Conservation (phyloP, 768 basidiomycete species). For the Mycena kentingensis region DNA sequence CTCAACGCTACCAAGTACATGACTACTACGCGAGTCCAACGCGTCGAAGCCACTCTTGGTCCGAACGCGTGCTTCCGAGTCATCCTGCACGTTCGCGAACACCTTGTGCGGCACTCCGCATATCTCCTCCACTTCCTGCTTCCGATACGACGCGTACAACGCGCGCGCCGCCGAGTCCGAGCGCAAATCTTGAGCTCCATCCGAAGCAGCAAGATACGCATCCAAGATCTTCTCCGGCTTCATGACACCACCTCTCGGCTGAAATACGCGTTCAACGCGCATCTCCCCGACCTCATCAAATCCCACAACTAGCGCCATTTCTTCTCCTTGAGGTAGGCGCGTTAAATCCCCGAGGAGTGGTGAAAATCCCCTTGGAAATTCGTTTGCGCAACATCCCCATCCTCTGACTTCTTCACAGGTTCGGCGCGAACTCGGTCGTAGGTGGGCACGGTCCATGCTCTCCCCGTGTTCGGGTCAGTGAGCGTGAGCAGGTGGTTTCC, state of each 20-base stretch:
- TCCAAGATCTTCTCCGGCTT: conserved; percentile 2
- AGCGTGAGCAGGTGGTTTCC: conserved; percentile 27
- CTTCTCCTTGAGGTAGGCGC: conserved; percentile 4
- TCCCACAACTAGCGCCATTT: conserved; percentile 9
- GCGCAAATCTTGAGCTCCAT: neutral
- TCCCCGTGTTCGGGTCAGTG: conserved; percentile 26
- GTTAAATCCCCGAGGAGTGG: conserved; percentile 5
- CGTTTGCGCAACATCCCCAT: too few relatives aligned
- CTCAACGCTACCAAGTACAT: neutral
- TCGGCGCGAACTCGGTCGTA: conserved; percentile 10
- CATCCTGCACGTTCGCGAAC: conserved; percentile 1
- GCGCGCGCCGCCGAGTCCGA: neutral
- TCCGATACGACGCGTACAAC: neutral
- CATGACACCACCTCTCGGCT: conserved; percentile 13
- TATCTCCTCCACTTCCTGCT: neutral
- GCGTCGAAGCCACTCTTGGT: too few relatives aligned
- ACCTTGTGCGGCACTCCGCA: conserved; percentile 6
- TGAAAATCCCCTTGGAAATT: conserved; percentile 6
- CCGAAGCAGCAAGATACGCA: conserved; percentile 1
- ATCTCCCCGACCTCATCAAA: conserved; percentile 7
- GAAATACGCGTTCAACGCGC: conserved; percentile 5
- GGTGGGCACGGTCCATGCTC: conserved; percentile 6
- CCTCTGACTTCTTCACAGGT: too few relatives aligned
- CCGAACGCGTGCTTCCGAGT: too few relatives aligned
- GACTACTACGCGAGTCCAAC: neutral